Evolutionary conservation across 495 filamentous ascomycete species (phyloP).

Genomic region (Penicillium diatomitis): DNA sequence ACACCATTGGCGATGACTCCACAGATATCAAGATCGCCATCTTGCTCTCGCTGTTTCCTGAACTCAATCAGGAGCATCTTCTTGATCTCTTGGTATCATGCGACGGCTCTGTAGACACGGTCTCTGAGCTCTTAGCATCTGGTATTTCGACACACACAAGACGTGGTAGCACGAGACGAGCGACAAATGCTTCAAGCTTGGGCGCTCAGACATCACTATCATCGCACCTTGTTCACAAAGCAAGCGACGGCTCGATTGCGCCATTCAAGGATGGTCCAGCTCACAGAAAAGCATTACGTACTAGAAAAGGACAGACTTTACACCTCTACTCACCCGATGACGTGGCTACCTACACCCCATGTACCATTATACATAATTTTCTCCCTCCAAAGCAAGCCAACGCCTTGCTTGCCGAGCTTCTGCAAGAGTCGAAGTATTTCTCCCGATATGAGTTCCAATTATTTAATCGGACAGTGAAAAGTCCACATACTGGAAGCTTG

Average conservation of each 20-base stretch:
- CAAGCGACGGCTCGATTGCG: constrained; percentile 15
- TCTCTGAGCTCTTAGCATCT: constrained; percentile 42
- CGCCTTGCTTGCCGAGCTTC: constrained; percentile 61
- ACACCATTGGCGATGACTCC: constrained; percentile 49
- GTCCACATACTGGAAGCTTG: constrained; percentile 70
- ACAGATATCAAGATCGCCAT: constrained; percentile 86
- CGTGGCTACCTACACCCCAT: constrained; percentile 72
- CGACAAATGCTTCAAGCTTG: constrained; percentile 9
- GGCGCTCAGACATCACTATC: constrained; percentile 32
- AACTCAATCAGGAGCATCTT: constrained; percentile 51
- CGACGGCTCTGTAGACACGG: constrained; percentile 64
- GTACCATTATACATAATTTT: constrained; percentile 87
- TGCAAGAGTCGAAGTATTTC: constrained; percentile 69
- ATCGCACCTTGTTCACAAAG: constrained; percentile 35
- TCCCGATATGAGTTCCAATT: constrained; percentile 66
- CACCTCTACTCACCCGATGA: constrained; percentile 74
- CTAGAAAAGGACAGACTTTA: constrained; percentile 71
- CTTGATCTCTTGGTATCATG: constrained; percentile 71
- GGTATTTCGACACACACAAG: too few relatives aligned
- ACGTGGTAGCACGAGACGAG: constrained; percentile 22
- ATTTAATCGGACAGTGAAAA: constrained; percentile 75
- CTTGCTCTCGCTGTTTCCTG: constrained; percentile 65
- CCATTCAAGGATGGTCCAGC: constrained; percentile 32
- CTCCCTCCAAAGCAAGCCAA: constrained; percentile 62
- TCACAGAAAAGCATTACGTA: constrained; percentile 27